phyloP scores from a whole-genome alignment of 129 eudicot genomes.

The Cynara cardunculus region DNA sequence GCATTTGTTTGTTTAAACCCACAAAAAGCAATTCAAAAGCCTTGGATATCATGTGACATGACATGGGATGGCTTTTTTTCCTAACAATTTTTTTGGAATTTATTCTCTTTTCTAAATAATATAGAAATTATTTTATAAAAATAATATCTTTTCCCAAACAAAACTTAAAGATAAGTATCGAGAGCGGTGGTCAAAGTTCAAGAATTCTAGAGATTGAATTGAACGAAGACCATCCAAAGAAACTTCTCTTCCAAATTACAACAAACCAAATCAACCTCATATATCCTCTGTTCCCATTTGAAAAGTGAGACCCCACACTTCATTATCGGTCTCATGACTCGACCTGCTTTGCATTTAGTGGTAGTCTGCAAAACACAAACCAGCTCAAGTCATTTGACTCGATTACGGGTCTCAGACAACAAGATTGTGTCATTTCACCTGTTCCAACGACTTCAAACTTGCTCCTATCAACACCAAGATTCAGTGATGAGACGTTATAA shows the following conservation, averaged over 20 bases:
- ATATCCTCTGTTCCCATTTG: background rate
- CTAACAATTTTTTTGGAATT: background rate
- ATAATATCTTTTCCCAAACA: background rate
- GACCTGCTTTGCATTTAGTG: background rate
- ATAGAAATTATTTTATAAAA: background rate
- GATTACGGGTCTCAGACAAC: background rate
- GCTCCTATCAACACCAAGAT: background rate
- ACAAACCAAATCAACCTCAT: background rate
- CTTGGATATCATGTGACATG: slow-evolving; percentile 26
- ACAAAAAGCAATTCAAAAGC: slow-evolving; percentile 17
- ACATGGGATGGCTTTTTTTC: slow-evolving; percentile 6
- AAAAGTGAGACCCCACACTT: background rate
- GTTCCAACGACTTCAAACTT: background rate
- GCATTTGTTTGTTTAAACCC: slow-evolving; percentile 13
- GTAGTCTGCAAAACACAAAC: background rate
- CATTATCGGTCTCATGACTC: background rate
- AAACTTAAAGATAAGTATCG: background rate
- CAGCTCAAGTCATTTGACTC: slow-evolving; percentile 10
- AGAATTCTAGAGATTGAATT: background rate
- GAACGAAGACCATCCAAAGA: background rate
- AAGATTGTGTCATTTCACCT: background rate
- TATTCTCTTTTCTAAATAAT: background rate
- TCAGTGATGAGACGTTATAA: background rate
- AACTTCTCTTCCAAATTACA: background rate
- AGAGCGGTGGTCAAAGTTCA: slow-evolving; percentile 14